These are phyloP conservation scores for Scleroderma citrinum DNA, from an alignment of 768 basidiomycete genomes.

Conservation along the genomic window DNA sequence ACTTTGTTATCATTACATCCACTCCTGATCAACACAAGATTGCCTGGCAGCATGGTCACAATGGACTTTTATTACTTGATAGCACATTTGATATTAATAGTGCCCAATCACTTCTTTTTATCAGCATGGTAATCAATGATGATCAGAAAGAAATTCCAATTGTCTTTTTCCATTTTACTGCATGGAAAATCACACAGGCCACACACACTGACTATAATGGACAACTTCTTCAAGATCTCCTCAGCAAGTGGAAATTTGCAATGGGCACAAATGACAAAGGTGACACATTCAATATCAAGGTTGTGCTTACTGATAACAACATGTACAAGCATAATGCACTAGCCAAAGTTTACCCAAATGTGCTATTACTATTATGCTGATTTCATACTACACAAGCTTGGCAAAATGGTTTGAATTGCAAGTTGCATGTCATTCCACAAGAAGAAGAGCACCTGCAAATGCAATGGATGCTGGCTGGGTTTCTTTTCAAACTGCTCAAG, in stretches of 20 bases:
- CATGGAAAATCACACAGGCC: constrained; percentile 19
- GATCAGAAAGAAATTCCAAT: constrained; percentile 26
- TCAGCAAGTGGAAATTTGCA: too few relatives aligned
- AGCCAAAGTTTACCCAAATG: constrained; percentile 20
- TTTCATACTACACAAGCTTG: constrained; percentile 36
- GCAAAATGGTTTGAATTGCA: constrained; percentile 17
- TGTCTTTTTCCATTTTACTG: constrained; percentile 29
- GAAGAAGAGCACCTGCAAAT: too few relatives aligned
- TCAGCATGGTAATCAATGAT: constrained; percentile 30
- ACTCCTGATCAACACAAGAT: background rate
- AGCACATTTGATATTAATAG: too few relatives aligned
- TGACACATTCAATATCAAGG: too few relatives aligned
- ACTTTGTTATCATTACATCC: background rate
- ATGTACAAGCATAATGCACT: constrained; percentile 28
- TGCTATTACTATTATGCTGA: constrained; percentile 31
- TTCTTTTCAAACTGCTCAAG: background rate
- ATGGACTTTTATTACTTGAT: too few relatives aligned
- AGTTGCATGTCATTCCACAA: too few relatives aligned
- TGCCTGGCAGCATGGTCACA: too few relatives aligned
- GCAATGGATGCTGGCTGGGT: too few relatives aligned
- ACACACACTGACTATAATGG: constrained; percentile 26
- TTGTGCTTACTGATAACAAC: constrained; percentile 17
- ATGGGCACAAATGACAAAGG: too few relatives aligned
- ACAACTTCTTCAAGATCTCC: too few relatives aligned
- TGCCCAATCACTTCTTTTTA: constrained; percentile 20